Base-by-base conservation (phyloP, 495 filamentous ascomycete species). In the Paragyromitra xinjiangensis region DNA sequence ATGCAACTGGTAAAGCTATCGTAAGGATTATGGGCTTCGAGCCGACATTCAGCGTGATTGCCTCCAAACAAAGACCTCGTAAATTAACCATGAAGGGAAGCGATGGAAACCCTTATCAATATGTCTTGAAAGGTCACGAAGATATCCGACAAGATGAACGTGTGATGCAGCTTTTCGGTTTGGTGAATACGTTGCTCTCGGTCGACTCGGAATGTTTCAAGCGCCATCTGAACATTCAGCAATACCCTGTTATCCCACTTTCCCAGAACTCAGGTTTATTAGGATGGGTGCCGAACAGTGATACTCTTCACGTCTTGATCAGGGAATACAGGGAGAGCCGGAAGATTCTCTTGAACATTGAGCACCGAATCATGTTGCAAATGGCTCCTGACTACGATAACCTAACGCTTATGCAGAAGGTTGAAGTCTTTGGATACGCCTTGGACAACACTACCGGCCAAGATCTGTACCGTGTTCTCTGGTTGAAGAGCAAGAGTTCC, bases 301-400 rank as follows among this genome's bases (percentile, higher is more conserved):
- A 99, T 82, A 99, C 95, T 0, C 84, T 99, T 51, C 95, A 99
- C 81, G 92, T 97, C 22, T 87, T 99, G 22, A 98, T 99, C 81
- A 90, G 96, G 69, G 95, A 99, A 83, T 99, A 99, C 82, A 90
- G 95, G 65, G 96, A 99, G 83, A 95, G 92, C 69, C 90, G 95
- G 39, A 96, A 97, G 81, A 99, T 99, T 75, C 86, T 99, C 29
- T 90, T 99, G 59, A 99, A 99, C 79, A 99, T 99, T 75, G 95
- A 99, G 84, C 95, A 99, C 81, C 92, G 95, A 29, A 98, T 99
- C 81, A 99, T 99, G 95, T 86, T 99, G 44, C 95, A 99, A 83
- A 99, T 99, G 95, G 95, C 95, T 12, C 96, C 95, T 1, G 95
- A 99, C 83, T 98, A 98, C 81, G 95, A 99, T 77, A 97, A 96